Evolutionary conservation across 345 rosid genomes (phyloP), one percentile per base, ranked within the genome.

Genomic region (Pistacia vera): DNA sequence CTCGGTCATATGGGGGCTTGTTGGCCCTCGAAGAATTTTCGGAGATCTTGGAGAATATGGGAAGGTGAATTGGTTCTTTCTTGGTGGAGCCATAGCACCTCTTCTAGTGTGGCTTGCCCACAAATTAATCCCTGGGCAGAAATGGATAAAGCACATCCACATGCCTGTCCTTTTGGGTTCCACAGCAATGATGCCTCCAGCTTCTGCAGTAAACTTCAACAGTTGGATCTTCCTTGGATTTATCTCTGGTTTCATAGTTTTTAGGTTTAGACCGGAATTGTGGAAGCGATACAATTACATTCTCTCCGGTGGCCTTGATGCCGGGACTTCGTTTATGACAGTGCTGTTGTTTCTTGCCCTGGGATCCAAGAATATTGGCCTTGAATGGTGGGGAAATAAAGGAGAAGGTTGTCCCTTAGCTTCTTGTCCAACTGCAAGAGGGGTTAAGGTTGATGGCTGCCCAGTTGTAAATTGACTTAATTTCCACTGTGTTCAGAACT

Each of bases 1-100:
- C 11, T 92, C 95, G 0, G 97, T 93, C 46, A 92, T 94, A 28
- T 92, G 97, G 97, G 97, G 97, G 56, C 94, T 94, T 3, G 91
- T 90, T 0, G 98, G 98, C 11, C 96, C 97, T 0, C 90, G 89
- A 3, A 83, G 97, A 70, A 92, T 92, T 71, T 94, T 92, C 4
- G 97, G 97, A 20, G 75, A 83, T 69, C 85, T 83, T 0, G 97
- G 98, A n/a, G 87, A 86, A 71, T 94, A 94, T 38, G 79, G 82
- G 36, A 77, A 73, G 1, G 69, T 92, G 30, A 94, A 94, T 63
- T 90, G 92, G 94, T 92, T 89, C 88, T 94, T 94, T 72, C 78
- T 86, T 0, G 85, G 76, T 0, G 95, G 98, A 11, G 97, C 93
- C 0, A 13, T 89, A 4, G 90, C 93, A 9, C 93, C 95, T 33